Percentiles rank a stretch among this genome's conserved stretches.
Evolutionary conservation across 805 yeast species (phyloP).

Genomic region (Candida ovalis): DNA sequence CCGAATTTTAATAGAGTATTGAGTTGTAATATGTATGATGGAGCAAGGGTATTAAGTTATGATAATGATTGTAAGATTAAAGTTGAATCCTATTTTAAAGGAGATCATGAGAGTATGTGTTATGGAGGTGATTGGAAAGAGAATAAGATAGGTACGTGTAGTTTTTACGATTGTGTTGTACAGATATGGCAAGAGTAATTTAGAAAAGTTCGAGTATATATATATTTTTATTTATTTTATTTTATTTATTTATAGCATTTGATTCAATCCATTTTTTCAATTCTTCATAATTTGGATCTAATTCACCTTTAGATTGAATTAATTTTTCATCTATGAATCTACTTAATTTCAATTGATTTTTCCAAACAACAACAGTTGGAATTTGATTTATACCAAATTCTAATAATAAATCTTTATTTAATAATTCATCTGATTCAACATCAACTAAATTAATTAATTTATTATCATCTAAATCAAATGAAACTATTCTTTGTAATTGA

Average conservation of each 20-base stretch:
- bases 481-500: constrained; percentile 50
- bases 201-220: neutral
- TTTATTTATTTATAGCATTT: constrained; percentile 32
- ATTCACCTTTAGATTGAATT: constrained; percentile 21
- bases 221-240: neutral
- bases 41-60: constrained; percentile 66
- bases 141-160: constrained; percentile 66
- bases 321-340: constrained; percentile 32
- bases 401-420: constrained; percentile 52
- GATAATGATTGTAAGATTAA: constrained; percentile 23
- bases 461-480: constrained; percentile 36
- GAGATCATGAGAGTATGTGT: constrained; percentile 86
- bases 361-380: constrained; percentile 65
- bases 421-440: constrained; percentile 65
- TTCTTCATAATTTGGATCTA: constrained; percentile 40
- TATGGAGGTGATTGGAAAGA: constrained; percentile 92
- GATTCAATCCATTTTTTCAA: constrained; percentile 42
- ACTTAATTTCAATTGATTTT: constrained; percentile 57
- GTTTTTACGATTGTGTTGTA: constrained; percentile 82
- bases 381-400: constrained; percentile 51
- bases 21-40: constrained; percentile 94
- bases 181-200: constrained; percentile 58
- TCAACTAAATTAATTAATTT: constrained; percentile 61
- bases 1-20: constrained; percentile 49
- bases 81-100: constrained; percentile 46